Base-by-base conservation (phyloP, 495 filamentous ascomycete species). In the Penicillium roqueforti region DNA sequence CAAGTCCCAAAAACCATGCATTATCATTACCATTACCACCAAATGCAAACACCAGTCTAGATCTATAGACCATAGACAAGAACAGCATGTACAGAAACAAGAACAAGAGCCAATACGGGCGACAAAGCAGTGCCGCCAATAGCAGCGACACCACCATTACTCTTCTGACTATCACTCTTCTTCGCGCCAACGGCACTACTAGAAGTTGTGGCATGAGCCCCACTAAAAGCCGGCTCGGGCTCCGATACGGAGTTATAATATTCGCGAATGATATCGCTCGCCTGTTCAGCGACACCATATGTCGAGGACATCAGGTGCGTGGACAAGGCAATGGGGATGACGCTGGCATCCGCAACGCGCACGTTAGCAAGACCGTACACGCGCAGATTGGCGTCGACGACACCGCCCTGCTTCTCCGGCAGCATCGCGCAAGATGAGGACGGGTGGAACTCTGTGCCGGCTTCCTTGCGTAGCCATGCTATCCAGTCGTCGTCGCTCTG, bases 341-440 rank as follows among this genome's bases (percentile, higher is more conserved):
- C 65, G 48, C 72, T 68, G 4, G 76, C 76, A 42, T 80, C 76
- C 1, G 76, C 76, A 1, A 81, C 74, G 4, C 79, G 73, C n/a
- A 81, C 65, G 44, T 80, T 80, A 8, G 66, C 49, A 9, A 75
- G 70, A 1, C 79, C 79, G 47, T 76, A 79, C 0, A 81, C 78
- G 37, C 64, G 63, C 3, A 81, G 67, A 14, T 70, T 66, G 4
- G 75, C 65, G 42, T 78, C 74, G 1, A 81, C 78, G 0, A 81
- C 79, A 25, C 78, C 76, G 16, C 78, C 78, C 3, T 72, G 66
- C 4, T 69, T 63, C 2, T 54, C 59, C 6, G 75, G 76, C 3
- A 81, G 63, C 78, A 81, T 80, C 1, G 77, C 75, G 41, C 75
- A 75, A 6, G 78, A 72, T 1, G 79, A 77, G 6, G 71, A 73